Evolutionary conservation across 2,329 filamentous ascomycete species (phyloP), one percentile per base, ranked within the genome.

Genomic region (Fusarium buharicum): DNA sequence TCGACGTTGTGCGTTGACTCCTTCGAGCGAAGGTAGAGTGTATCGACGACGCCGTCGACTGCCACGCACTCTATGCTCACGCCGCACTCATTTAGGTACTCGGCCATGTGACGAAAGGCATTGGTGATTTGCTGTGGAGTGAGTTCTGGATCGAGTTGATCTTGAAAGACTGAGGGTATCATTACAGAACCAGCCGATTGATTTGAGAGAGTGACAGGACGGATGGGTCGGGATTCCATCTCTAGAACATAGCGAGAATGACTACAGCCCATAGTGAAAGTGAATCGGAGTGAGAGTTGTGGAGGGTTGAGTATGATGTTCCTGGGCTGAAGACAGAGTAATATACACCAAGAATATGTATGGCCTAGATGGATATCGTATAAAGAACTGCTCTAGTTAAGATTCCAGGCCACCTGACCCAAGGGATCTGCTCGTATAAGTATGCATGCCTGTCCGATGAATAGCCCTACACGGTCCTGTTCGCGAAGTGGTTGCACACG

Each of bases 11-110:
- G 66, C 6, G 67, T 68, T 13, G 52, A 59, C 10, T 54, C 40
- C 24, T 67, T 56, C 40, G 59, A 64, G 13, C 49, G 41, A 12
- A 69, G 55, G 34, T 62, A 64, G 11, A 69, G 36, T 4, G 62
- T 59, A 44, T 69, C 66, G 34, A 69, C 66, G 7, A 59, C 64
- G n/a, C 67, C 64, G 13, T 64, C 67, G 2, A 66, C 55, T 5
- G 55, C 46, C 18, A 67, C 62, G 10, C 65, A 60, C 1, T 39
- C 55, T 17, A 60, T 31, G 11, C 43, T 43, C 10, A 56, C 47
- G 12, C 58, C 53, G 24, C 47, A 55, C n/a, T 67, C 48, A 41
- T 67, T 61, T 2, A 67, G 16, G 28, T 66, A 67, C 17, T 68
- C 62, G 30, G 58, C 64, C 58, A 68, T 66, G 12, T 66, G 55